Evolutionary conservation across 441 rosid genomes (phyloP).

Genomic region (Manihot esculenta): DNA sequence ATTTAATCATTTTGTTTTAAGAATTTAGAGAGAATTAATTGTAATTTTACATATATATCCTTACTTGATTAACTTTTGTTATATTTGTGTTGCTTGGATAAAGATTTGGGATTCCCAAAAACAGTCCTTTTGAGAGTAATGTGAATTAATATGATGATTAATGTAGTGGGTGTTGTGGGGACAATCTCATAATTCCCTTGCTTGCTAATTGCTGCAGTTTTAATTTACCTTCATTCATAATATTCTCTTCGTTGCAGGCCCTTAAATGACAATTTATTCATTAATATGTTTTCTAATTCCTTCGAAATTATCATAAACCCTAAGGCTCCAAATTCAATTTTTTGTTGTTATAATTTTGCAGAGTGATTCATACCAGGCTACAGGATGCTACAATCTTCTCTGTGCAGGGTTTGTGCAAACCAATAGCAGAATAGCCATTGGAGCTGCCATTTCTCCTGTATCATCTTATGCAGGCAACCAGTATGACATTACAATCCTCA

Average conservation of each 20-base stretch:
- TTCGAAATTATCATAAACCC: no score
- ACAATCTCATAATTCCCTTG: background rate
- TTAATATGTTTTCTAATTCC: no score
- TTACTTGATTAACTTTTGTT: no score
- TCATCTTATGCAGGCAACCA: constrained; percentile 70
- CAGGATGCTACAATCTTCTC: constrained; percentile 95
- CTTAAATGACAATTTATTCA: no score
- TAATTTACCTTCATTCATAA: no score
- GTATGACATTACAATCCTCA: constrained; percentile 79
- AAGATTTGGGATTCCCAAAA: background rate
- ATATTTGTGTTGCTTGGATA: background rate
- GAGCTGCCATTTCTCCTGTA: constrained; percentile 93
- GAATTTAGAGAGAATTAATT: no score
- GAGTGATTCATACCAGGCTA: constrained; percentile 98
- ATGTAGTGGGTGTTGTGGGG: constrained; percentile 21
- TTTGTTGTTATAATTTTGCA: no score
- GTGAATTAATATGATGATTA: constrained; percentile 17
- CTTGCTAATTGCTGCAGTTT: no score
- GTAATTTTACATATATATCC: no score
- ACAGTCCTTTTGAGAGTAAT: background rate
- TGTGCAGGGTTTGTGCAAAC: constrained; percentile 94
- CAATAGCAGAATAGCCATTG: constrained; percentile 87
- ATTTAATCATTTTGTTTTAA: no score
- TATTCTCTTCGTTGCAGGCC: no score
- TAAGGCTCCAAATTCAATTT: no score